Base-by-base conservation (phyloP, 1,284 basidiomycete species). In the Rhodotorula sp. region DNA sequence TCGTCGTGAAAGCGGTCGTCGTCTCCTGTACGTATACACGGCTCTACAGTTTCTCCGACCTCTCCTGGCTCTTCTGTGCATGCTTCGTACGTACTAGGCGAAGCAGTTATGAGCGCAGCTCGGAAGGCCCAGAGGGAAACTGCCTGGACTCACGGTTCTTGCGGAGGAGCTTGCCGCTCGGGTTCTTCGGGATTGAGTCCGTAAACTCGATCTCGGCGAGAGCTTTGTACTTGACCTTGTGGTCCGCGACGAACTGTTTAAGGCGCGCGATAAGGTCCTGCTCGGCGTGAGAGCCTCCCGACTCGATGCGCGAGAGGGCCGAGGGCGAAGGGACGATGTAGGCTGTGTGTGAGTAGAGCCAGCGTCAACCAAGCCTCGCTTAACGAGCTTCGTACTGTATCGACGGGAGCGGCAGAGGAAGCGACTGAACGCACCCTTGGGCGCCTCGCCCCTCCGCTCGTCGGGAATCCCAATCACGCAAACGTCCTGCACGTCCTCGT, bases 381-480 rank as follows among this genome's bases (percentile, higher is more conserved):
- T 50, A 19, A 13, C 25, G 6, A 27, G 25, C 48, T 8, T 8
- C 7, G 7, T 19, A 21, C 9, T 8, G 7, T 27, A 2, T 27
- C 50, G n/a, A 51, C n/a, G n/a, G n/a, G n/a, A 29, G 13, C 2
- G n/a, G n/a, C 6, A 58, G 90, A 80, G 13, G 4, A n/a, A n/a
- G 12, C 41, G 15, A 54, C 10, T 1, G 50, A 7, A 67, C 65
- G 39, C 58, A 70, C 69, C 69, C 36, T 76, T 76, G 0, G 92
- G 91, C 8, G 91, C 68, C 66, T 94, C 91, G 50, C 91, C 91
- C 61, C 86, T 89, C 75, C 88, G 90, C 25, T 92, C 90, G 78
- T 94, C 90, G 0, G 85, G 86, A 5, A 92, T 80, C 5, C 90
- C 87, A 12, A 94, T 88, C 21, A 94, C 89, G 76, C 90, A 91